A percentile compares a stretch with the other conserved stretches of the same genome.
Conservation (phyloP, 768 basidiomycete genomes). For the Mycena galopus region DNA sequence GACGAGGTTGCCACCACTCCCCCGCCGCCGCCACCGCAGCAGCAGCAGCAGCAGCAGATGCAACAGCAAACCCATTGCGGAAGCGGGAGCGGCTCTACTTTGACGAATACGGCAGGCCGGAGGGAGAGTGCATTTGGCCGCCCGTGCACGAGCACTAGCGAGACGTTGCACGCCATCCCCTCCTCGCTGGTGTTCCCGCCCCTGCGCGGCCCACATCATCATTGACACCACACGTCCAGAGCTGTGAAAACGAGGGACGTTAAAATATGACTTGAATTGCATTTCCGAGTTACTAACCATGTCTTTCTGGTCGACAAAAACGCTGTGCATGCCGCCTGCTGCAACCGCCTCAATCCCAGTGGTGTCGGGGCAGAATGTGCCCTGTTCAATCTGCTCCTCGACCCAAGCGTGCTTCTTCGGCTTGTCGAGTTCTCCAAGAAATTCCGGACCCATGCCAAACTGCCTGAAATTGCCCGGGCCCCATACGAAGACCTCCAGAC, state of each 20-base stretch:
- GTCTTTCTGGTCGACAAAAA: slow-evolving; percentile 92
- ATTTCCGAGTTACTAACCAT: slow-evolving; percentile 68
- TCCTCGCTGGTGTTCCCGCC: slow-evolving; percentile 68
- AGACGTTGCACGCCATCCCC: slow-evolving; percentile 55
- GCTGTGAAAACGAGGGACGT: slow-evolving; percentile 54
- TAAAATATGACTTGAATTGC: neutral
- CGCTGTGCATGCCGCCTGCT: slow-evolving; percentile 90
- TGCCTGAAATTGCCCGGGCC: slow-evolving; percentile 97
- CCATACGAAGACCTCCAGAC: slow-evolving; percentile 85
- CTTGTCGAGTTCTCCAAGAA: slow-evolving; percentile 77
- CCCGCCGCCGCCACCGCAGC: slow-evolving; percentile 45
- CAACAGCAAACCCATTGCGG: slow-evolving; percentile 32
- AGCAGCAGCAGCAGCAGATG: slow-evolving; percentile 42
- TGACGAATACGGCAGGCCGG: too few relatives aligned
- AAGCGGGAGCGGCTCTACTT: too few relatives aligned
- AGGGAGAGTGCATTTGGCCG: slow-evolving; percentile 1
- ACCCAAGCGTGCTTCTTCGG: slow-evolving; percentile 86
- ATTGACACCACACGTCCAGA: slow-evolving; percentile 90
- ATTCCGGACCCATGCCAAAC: slow-evolving; percentile 88
- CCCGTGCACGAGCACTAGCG: neutral
- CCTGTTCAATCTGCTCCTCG: slow-evolving; percentile 79
- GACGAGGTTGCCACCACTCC: too few relatives aligned
- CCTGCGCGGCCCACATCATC: slow-evolving; percentile 92
- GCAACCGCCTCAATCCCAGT: slow-evolving; percentile 87
- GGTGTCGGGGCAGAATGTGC: slow-evolving; percentile 74